Base-by-base conservation (phyloP, 768 basidiomycete genomes). In the Lactifluus piperatus region DNA sequence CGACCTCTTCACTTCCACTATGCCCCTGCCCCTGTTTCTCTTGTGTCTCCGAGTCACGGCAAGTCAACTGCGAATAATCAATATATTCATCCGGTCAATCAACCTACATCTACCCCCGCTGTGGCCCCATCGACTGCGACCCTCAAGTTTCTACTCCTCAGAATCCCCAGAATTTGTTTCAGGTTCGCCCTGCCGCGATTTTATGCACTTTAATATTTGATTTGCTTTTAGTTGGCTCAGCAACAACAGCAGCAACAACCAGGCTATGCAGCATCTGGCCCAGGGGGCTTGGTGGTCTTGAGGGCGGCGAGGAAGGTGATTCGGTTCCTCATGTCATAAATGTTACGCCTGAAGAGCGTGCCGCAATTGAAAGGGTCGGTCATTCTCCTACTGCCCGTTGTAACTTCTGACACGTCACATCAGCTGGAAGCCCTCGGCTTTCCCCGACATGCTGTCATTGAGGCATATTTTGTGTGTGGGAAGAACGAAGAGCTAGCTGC, bases 401-500 rank as follows among this genome's bases (percentile, higher is more conserved):
- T n/a, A 34, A 7, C 44, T 5, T 51, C 29, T 39, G 51, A 51
- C n/a, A 51, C 22, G 29, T 34, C 29, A 18, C 34, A 2, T 64
- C 43, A 97, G 94, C 76, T 97, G 62, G 82, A 91, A 73, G 85
- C 75, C 1, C 82, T 98, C 47, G 95, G 97, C 0, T 98, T 99
- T 71, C 71, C 89, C 18, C 81, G 91, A 41, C 78, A 93, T 45
- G 75, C 76, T 0, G 95, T 79, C n/a, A 74, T 94, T 36, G 83
- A 97, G 71, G 97, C 97, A 1, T 99, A 90, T 73, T 82, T 95
- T 69, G 89, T 85, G 2, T 97, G 94, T 71, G 97, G 93, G 71
- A 93, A 91, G 80, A 93, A 98, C 68, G 97, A 98, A 73, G 93
- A 97, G 69, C 74, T 94, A 20, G 94, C 97, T 9, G 97, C 95